Evolutionary conservation across 805 yeast species (phyloP).

Genomic region (Millerago galiae): DNA sequence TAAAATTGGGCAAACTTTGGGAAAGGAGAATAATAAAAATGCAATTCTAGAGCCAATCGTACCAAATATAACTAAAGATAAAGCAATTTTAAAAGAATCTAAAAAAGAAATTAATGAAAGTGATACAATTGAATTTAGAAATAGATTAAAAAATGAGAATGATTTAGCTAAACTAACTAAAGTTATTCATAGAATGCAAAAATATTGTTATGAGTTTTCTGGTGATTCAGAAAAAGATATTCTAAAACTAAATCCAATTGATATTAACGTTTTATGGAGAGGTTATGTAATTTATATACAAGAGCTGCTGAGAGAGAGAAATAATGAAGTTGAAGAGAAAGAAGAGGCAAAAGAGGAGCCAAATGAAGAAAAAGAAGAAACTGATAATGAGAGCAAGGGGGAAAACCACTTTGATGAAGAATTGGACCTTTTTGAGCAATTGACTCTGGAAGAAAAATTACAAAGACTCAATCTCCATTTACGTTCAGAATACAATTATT

Average conservation of each 20-base stretch:
- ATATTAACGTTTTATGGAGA: conserved; percentile 39
- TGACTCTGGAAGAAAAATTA: conserved; percentile 25
- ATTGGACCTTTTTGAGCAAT: conserved; percentile 23
- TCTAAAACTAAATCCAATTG: conserved; percentile 23
- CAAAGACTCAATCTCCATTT: conserved; percentile 31
- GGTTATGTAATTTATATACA: conserved; percentile 23
- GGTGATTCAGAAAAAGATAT: conserved; percentile 25
- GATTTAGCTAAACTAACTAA: conserved; percentile 9
- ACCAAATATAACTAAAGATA: conserved; percentile 13
- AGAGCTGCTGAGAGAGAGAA: conserved; percentile 7
- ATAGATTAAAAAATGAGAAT: conserved; percentile 15
- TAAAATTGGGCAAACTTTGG: conserved; percentile 40
- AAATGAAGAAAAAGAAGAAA: conserved; percentile 7
- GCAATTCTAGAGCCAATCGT: conserved; percentile 30
- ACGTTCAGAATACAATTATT: conserved; percentile 35
- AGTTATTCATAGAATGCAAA: conserved; percentile 29
- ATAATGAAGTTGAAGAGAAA: conserved; percentile 9
- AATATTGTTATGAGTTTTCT: conserved; percentile 35
- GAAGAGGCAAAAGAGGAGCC: conserved; percentile 5
- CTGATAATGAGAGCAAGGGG: not conserved
- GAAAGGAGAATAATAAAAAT: conserved; percentile 21
- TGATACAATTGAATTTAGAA: conserved; percentile 15
- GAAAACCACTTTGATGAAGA: conserved; percentile 26
- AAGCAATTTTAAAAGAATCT: not conserved
- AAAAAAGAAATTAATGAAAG: conserved; percentile 1